phyloP scores from a whole-genome alignment of 306 rosid species.

The Pterocarpus santalinus region DNA sequence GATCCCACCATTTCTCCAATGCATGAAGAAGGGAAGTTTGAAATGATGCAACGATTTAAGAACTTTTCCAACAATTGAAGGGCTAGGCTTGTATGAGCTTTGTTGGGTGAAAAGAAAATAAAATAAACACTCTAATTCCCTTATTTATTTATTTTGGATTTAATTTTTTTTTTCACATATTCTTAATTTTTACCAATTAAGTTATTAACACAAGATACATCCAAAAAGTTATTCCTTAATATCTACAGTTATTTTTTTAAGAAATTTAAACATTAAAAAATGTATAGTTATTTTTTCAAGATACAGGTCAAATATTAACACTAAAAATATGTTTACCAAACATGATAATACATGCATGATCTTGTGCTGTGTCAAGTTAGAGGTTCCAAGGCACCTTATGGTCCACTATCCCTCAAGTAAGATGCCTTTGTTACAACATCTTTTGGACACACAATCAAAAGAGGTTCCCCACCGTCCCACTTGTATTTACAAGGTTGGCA shows the following conservation, averaged over 20 bases:
- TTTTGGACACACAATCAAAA: constrained; percentile 27
- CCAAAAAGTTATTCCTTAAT: neutral
- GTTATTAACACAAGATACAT: neutral
- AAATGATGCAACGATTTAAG: too few relatives aligned
- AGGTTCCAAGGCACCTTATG: constrained; percentile 6
- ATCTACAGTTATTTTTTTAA: neutral
- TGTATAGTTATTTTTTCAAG: neutral
- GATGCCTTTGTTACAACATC: constrained; percentile 35
- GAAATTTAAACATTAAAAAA: neutral
- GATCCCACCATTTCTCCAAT: too few relatives aligned
- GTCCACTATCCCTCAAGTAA: constrained; percentile 14
- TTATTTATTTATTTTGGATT: too few relatives aligned
- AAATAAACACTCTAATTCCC: too few relatives aligned
- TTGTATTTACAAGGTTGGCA: constrained; percentile 53
- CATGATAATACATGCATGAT: neutral
- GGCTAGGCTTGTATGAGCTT: too few relatives aligned
- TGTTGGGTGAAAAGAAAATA: too few relatives aligned
- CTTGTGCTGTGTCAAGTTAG: neutral
- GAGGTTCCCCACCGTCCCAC: constrained; percentile 3
- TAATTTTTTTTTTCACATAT: too few relatives aligned
- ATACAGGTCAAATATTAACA: neutral
- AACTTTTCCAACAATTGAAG: too few relatives aligned
- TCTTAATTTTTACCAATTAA: too few relatives aligned
- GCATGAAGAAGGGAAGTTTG: too few relatives aligned
- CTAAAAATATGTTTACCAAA: neutral